phyloP scores from a whole-genome alignment of 176 grass and related monocot genomes.

The Oryza australiensis region DNA sequence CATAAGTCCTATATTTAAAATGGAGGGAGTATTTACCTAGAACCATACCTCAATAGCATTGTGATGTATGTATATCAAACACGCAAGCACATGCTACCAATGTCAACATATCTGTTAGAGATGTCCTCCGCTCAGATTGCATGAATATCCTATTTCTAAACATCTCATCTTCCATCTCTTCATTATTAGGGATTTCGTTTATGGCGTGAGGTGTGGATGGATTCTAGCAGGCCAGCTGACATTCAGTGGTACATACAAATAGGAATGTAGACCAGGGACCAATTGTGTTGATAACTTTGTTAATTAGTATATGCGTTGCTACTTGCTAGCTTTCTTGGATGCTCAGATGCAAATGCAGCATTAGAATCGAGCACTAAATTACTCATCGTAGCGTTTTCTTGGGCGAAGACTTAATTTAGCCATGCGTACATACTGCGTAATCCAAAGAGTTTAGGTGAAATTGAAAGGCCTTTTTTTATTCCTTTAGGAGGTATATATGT shows the following conservation, averaged over 20 bases:
- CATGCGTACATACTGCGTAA: background rate
- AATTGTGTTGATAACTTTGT: slow-evolving; percentile 29
- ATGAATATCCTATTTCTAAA: too few relatives aligned
- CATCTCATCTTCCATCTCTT: too few relatives aligned
- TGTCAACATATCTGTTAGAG: too few relatives aligned
- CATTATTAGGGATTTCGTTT: too few relatives aligned
- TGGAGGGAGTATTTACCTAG: too few relatives aligned
- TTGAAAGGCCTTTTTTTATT: background rate
- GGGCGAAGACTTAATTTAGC: too few relatives aligned
- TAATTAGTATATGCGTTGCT: background rate
- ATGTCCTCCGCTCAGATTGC: too few relatives aligned
- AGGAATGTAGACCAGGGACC: slow-evolving; percentile 38
- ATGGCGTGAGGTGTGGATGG: background rate
- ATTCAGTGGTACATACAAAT: background rate
- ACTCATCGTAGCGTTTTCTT: background rate
- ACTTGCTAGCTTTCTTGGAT: background rate
- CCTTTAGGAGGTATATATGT: background rate
- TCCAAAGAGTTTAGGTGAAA: background rate
- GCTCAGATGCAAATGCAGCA: background rate
- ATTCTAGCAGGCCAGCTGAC: slow-evolving; percentile 1
- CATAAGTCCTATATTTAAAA: too few relatives aligned
- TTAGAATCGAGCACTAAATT: background rate
- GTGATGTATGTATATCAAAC: too few relatives aligned
- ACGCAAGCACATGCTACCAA: too few relatives aligned
- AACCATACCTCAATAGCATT: too few relatives aligned